Evolutionary conservation across 352 stramenopile genomes (phyloP), one percentile per base, ranked within the genome.

Genomic region (Phytophthora nicotianae): DNA sequence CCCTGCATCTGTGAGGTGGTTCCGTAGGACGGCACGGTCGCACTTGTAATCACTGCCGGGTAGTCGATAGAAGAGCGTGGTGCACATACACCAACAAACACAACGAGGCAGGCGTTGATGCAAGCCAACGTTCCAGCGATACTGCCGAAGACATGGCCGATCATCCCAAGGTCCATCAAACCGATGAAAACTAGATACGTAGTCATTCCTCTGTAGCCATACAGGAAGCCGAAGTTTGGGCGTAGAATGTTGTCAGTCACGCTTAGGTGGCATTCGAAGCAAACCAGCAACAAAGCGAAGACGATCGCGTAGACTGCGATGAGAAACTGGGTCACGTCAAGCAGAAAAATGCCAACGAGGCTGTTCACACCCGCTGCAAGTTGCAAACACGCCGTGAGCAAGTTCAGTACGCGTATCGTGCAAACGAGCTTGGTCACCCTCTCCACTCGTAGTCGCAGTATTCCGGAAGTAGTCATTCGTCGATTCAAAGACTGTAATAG

Each of bases 141-240:
- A 11, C 71, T 47, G 0, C 71, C 76, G 46, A 83, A 79, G 19
- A 75, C 26, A 5, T 66, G 61, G 20, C 75, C 70, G 5, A 75
- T 72, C 72, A 87, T 80, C 10, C 79, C 79, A 23, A 88, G 63
- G 19, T 86, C 77, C n/a, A 88, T 64, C 50, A 88, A 58, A 8
- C 79, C 79, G 40, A 88, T 71, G 62, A 88, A 85, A 43, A 88
- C 53, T 21, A 88, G 66, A 35, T 77, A 86, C 6, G 51, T 75
- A 3, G 77, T 65, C 55, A 83, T 78, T 0, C 79, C 79, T 13
- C 72, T 65, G 59, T 81, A 85, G 35, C 75, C 77, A 58, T 77
- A 88, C 14, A 88, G 58, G 58, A 88, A 88, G 23, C 77, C 79
- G 49, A 86, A 88, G 62, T 88, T 86, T 14, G 68, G 58, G 24